phyloP scores from a whole-genome alignment of 768 basidiomycete genomes.

The Tricholoma flavovirens region DNA sequence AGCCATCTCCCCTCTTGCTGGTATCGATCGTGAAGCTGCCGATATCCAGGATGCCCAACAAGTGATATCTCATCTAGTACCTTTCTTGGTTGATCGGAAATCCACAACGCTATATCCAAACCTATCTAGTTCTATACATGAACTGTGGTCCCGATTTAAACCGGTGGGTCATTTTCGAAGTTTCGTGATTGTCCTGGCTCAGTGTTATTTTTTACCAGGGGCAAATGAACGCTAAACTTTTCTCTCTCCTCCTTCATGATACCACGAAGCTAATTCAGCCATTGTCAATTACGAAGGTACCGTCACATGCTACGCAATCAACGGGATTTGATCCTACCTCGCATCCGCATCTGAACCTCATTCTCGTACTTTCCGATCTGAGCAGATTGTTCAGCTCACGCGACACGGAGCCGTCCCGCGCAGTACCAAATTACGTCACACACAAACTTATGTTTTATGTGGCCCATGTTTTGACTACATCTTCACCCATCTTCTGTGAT shows the following conservation, averaged over 20 bases:
- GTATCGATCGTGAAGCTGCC: conserved; percentile 29
- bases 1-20: conserved; percentile 50
- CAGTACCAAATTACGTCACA: conserved; percentile 32
- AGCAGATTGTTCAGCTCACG: conserved; percentile 32
- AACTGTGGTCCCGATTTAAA: conserved; percentile 61
- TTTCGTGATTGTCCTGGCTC: background rate
- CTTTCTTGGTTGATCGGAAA: conserved; percentile 59
- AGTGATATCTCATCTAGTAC: conserved; percentile 47
- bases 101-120: conserved; percentile 49
- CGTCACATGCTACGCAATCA: conserved; percentile 8
- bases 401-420: background rate
- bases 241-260: conserved; percentile 54
- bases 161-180: conserved; percentile 27
- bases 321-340: conserved; percentile 20
- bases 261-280: conserved; percentile 48
- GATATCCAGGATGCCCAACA: conserved; percentile 43
- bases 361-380: conserved; percentile 56
- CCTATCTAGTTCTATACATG: conserved; percentile 48
- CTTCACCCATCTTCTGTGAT: conserved; percentile 32
- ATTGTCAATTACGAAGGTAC: conserved; percentile 25
- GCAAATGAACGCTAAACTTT: conserved; percentile 32
- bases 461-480: conserved; percentile 50
- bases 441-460: conserved; percentile 70
- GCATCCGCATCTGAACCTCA: conserved; percentile 34
- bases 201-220: conserved; percentile 20